phyloP scores from a whole-genome alignment of 176 grass and related monocot species.

The Oryza nivara region DNA sequence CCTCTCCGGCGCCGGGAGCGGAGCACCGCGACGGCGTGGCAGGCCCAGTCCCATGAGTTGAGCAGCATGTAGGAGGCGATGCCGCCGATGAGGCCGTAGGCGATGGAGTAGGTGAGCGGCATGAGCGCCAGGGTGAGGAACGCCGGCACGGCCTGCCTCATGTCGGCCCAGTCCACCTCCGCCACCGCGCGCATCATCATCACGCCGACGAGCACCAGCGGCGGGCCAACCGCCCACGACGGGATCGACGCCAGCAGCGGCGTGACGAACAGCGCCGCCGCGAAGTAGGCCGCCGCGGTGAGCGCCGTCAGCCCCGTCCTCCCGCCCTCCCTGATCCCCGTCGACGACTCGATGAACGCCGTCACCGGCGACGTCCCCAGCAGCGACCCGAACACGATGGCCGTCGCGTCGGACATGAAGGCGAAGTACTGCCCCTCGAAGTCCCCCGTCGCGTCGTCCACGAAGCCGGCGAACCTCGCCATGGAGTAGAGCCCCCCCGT shows the following conservation, averaged over 20 bases:
- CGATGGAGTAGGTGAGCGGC: slow-evolving; percentile 89
- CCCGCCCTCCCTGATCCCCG: slow-evolving; percentile 78
- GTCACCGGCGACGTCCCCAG: slow-evolving; percentile 78
- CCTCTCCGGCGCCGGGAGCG: slow-evolving; percentile 5
- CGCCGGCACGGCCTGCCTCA: slow-evolving; percentile 82
- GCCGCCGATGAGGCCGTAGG: slow-evolving; percentile 80
- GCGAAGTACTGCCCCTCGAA: slow-evolving; percentile 92
- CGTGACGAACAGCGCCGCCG: slow-evolving; percentile 67
- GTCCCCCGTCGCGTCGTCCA: slow-evolving; percentile 66
- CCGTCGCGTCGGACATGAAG: slow-evolving; percentile 87
- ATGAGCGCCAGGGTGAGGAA: slow-evolving; percentile 78
- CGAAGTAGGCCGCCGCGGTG: slow-evolving; percentile 61
- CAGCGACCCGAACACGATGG: slow-evolving; percentile 72
- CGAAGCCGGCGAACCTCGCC: slow-evolving; percentile 80
- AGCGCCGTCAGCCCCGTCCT: slow-evolving; percentile 74
- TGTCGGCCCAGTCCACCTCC: slow-evolving; percentile 81
- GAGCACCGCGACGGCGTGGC: neutral
- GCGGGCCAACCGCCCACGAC: slow-evolving; percentile 76
- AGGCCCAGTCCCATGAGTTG: slow-evolving; percentile 69
- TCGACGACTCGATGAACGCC: slow-evolving; percentile 79
- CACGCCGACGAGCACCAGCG: slow-evolving; percentile 79
- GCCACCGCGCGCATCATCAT: slow-evolving; percentile 88
- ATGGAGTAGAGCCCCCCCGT: slow-evolving; percentile 79
- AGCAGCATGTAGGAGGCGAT: slow-evolving; percentile 71
- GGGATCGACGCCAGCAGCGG: slow-evolving; percentile 82